These are phyloP conservation scores for Aspergillus bombycis DNA, from an alignment of 2,329 filamentous ascomycete species.

Conservation along the genomic window DNA sequence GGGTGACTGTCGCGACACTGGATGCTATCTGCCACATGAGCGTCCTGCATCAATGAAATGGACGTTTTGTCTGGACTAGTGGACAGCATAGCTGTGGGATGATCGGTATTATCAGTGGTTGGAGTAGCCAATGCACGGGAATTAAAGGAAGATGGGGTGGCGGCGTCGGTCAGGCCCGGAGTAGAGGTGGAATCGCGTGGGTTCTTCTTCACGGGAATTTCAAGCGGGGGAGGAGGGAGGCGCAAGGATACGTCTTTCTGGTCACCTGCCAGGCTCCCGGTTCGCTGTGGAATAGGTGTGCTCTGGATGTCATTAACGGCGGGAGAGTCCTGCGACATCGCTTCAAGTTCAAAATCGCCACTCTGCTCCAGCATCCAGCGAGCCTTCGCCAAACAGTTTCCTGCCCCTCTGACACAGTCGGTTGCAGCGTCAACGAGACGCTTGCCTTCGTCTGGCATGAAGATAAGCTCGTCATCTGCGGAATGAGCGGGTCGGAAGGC, in stretches of 20 bases:
- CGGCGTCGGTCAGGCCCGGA: conserved; percentile 40
- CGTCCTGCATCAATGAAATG: conserved; percentile 30
- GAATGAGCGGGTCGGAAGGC: conserved; percentile 71
- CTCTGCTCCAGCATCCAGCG: conserved; percentile 84
- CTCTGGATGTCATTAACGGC: conserved; percentile 19
- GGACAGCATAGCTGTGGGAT: conserved; percentile 30
- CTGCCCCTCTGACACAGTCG: conserved; percentile 83
- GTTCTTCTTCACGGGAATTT: conserved; percentile 41
- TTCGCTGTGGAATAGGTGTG: conserved; percentile 25
- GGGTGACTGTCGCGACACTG: conserved; percentile 39
- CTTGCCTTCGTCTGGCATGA: conserved; percentile 78
- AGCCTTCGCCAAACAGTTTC: conserved; percentile 87
- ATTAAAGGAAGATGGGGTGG: conserved; percentile 45
- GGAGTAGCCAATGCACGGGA: conserved; percentile 46
- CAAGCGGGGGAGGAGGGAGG: conserved; percentile 50
- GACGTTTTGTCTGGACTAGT: conserved; percentile 31
- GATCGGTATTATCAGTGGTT: conserved; percentile 30
- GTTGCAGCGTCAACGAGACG: conserved; percentile 78
- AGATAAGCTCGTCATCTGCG: conserved; percentile 73
- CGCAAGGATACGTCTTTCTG: conserved; percentile 39
- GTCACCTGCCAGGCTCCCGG: conserved; percentile 20
- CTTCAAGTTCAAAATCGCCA: conserved; percentile 83
- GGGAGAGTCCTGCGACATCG: conserved; percentile 51
- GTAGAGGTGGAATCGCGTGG: conserved; percentile 36
- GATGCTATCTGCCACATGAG: conserved; percentile 26